Conservation (phyloP, 192 early-diverging fungal genomes). For the Kappamyces sp. region DNA sequence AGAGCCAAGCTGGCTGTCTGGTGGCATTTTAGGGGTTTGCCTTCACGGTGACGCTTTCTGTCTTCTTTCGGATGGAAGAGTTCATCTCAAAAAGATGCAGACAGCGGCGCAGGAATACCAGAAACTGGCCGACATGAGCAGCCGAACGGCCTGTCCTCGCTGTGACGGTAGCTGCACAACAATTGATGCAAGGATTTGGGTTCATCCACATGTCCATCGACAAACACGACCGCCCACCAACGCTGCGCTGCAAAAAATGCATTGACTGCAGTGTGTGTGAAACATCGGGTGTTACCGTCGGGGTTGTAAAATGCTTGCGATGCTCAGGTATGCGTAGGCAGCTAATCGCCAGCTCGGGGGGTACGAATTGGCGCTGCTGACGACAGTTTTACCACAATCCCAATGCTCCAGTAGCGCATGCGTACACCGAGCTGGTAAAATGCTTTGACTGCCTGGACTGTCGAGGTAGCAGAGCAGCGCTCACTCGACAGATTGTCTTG, state of each 20-base stretch:
- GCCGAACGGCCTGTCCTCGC: constrained; percentile 6
- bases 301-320: constrained; percentile 4
- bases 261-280: constrained; percentile 10
- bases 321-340: neutral
- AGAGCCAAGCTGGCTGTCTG: too few species aligned
- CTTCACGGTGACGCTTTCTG: too few species aligned
- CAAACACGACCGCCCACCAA: constrained; percentile 1
- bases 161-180: neutral
- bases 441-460: constrained; percentile 14
- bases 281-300: constrained; percentile 9
- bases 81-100: neutral
- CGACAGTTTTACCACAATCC: constrained; percentile 4
- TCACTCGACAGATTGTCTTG: neutral
- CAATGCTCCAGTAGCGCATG: constrained; percentile 2
- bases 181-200: constrained; percentile 1
- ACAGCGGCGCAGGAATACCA: constrained; percentile 11
- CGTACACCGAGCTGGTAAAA: neutral
- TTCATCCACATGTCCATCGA: constrained; percentile 9
- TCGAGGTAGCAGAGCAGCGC: neutral
- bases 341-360: too few species aligned
- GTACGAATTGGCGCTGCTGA: neutral
- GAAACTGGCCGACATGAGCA: constrained; percentile 13
- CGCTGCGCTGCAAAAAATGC: constrained; percentile 12
- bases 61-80: too few species aligned
- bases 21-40: too few species aligned